Percentiles rank a stretch among this genome's conserved stretches.
phyloP scores from a whole-genome alignment of 345 rosid species.

The Eucalyptus caleyi region DNA sequence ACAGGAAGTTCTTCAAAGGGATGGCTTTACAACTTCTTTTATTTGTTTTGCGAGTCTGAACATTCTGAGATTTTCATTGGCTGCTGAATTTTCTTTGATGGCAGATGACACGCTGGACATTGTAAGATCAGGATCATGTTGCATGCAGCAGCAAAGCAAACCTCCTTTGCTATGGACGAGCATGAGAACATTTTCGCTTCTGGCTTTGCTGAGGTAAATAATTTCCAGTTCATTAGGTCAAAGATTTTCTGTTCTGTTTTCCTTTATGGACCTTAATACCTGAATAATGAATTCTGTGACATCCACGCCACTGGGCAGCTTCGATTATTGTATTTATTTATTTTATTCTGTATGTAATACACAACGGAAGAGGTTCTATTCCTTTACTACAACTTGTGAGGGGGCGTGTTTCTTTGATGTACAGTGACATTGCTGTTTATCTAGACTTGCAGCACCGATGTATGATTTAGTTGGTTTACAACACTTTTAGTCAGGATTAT shows the following conservation, averaged over 20 bases:
- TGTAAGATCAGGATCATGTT: background rate
- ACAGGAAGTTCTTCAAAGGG: background rate
- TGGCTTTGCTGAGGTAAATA: constrained; percentile 1
- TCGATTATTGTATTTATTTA: background rate
- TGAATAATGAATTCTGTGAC: background rate
- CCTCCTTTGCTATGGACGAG: background rate
- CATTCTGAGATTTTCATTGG: background rate
- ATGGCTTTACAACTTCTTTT: background rate
- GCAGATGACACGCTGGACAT: background rate
- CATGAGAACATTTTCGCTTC: constrained; percentile 1
- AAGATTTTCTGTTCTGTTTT: background rate
- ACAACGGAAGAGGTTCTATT: background rate
- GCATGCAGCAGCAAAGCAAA: background rate
- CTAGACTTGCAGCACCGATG: background rate
- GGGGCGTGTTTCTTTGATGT: background rate
- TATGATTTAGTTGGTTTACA: background rate
- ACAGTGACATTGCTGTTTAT: background rate
- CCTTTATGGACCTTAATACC: background rate
- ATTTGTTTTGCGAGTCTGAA: background rate
- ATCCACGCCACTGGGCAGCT: background rate
- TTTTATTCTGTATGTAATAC: background rate
- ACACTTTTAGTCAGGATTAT: background rate
- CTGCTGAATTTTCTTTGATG: background rate
- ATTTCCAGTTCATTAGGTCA: background rate
- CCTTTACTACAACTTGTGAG: background rate